These are phyloP conservation scores for Bryoerythrophyllum caledonicum DNA, from an alignment of 225 moss, liverwort and hornwort genomes.

Conservation along the genomic window DNA sequence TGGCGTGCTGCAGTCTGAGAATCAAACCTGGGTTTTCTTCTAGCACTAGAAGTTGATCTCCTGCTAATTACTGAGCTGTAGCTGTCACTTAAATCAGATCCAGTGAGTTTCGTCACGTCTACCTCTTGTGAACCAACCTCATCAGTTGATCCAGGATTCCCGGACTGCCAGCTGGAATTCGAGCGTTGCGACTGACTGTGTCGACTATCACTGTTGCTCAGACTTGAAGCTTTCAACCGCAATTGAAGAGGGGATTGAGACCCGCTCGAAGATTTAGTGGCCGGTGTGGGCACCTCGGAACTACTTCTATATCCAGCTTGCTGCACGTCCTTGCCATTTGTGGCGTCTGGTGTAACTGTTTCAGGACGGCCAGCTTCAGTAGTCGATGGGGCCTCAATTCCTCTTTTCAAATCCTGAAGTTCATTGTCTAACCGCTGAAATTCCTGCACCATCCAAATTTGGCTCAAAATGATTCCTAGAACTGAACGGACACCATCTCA, in stretches of 20 bases:
- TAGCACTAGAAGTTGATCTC: conserved; percentile 49
- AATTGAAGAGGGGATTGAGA: conserved; percentile 12
- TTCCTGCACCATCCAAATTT: conserved; percentile 47
- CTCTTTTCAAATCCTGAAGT: conserved; percentile 72
- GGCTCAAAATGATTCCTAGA: conserved; percentile 9
- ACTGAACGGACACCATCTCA: not conserved
- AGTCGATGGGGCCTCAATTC: conserved; percentile 42
- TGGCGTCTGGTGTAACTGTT: conserved; percentile 25
- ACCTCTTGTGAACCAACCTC: conserved; percentile 36
- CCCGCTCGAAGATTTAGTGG: conserved; percentile 24
- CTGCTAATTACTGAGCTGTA: conserved; percentile 54
- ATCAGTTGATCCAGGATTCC: conserved; percentile 34
- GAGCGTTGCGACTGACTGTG: conserved; percentile 28
- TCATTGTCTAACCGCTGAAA: conserved; percentile 71
- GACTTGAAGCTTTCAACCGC: conserved; percentile 18
- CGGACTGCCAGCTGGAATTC: conserved; percentile 30
- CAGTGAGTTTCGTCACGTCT: conserved; percentile 41
- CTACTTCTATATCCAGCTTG: conserved; percentile 17
- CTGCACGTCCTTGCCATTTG: conserved; percentile 26
- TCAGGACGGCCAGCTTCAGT: conserved; percentile 32
- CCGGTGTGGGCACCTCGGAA: conserved; percentile 22
- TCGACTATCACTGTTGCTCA: conserved; percentile 32
- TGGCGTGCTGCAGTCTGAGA: conserved; percentile 45
- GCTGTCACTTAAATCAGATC: conserved; percentile 59
- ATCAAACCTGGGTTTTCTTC: conserved; percentile 65